Evolutionary conservation across 257 asterid species (phyloP), one percentile per base, ranked within the genome.

Genomic region (Verbena officinalis): DNA sequence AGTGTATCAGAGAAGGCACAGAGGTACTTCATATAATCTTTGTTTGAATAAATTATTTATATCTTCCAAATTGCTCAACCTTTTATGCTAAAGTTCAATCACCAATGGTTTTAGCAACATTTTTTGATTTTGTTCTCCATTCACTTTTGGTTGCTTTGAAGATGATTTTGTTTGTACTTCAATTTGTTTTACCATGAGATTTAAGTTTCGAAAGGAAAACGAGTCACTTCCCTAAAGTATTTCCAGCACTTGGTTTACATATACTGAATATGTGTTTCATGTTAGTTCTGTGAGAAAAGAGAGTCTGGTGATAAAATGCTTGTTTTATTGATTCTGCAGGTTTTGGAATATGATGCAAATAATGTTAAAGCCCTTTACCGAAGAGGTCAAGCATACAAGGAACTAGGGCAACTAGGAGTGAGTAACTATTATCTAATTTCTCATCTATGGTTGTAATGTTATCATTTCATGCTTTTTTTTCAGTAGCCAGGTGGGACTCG

Each of bases 331-430:
- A 55, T 81, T 27, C 50, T 76, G 54, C 82, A 94, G 99, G 97
- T 90, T 68, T 75, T 94, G 79, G 86, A 74, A 44, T 72, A 77
- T 70, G 96, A 94, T 52, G 68, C 73, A 24, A 85, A 78, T 63
- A 94, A 94, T 67, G 77, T 85, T 55, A 94, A 94, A 75, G 97
- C 97, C 61, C 95, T 94, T 55, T 94, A 90, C 75, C 88, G 97
- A 58, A 84, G 95, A 70, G 99, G 97, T 69, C 97, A 88, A 77
- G 99, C 97, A 33, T 84, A 81, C 65, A 88, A 84, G 71, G 95
- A 82, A 59, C 16, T 86, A 74, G 91, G 90, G 46, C 84, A 73
- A 70, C 75, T 87, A 45, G 80, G 72, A 75, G 99, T 94, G 78
- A 76, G 97, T 75, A 59, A 65, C 62, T 59, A 44, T 75, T 69